These are phyloP conservation scores for Pecoramyces ruminantium DNA, from an alignment of 192 early-diverging fungal genomes.

Conservation along the genomic window DNA sequence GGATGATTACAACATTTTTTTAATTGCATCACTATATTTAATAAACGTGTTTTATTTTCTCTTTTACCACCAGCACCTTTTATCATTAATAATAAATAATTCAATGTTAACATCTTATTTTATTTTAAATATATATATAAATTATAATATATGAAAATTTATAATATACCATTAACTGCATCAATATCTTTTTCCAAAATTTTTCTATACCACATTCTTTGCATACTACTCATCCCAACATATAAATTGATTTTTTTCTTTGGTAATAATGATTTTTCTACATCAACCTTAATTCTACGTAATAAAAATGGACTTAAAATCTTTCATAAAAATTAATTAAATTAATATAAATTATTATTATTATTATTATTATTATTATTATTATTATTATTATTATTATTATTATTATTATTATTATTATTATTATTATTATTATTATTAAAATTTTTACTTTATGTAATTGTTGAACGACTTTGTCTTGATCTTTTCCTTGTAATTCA, in stretches of 20 bases:
- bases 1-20: conserved; percentile 58
- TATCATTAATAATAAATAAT: no score
- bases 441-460: conserved; percentile 37
- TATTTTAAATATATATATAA: no score
- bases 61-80: conserved; percentile 14
- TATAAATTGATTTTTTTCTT: conserved; percentile 90
- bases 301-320: conserved; percentile 45
- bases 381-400: no score
- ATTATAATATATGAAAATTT: no score
- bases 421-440: no score
- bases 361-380: no score
- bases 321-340: no score
- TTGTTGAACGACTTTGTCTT: conserved; percentile 55
- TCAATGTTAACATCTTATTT: no score
- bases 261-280: conserved; percentile 86
- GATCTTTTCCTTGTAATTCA: conserved; percentile 49
- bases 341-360: no score
- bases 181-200: conserved; percentile 93
- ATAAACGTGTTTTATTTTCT: conserved; percentile 73
- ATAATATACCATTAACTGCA: conserved; percentile 92
- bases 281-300: conserved; percentile 54
- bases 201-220: conserved; percentile 87
- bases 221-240: conserved; percentile 84
- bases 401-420: no score
- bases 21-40: conserved; percentile 62